Evolutionary conservation across 768 basidiomycete species (phyloP).

Genomic region (Russula foetens): DNA sequence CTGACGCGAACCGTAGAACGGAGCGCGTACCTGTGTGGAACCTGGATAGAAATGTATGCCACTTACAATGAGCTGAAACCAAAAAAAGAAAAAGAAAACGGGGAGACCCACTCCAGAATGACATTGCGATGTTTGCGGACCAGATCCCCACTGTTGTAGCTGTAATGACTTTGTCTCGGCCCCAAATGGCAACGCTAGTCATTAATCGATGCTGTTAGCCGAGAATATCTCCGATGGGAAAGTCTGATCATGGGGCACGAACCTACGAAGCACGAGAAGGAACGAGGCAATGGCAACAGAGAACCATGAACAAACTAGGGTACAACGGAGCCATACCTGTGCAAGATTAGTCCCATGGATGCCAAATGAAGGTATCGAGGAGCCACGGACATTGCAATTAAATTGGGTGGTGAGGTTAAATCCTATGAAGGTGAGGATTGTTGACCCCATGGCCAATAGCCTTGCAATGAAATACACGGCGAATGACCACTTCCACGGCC

Average conservation of each 20-base stretch:
- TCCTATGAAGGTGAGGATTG: slow-evolving; percentile 12
- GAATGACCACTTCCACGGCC: slow-evolving; percentile 20
- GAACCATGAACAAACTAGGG: slow-evolving; percentile 11
- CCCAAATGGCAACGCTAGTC: slow-evolving; percentile 16
- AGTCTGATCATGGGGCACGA: neutral
- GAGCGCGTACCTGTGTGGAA: neutral
- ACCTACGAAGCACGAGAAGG: slow-evolving; percentile 16
- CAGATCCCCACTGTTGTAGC: neutral
- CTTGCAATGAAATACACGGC: slow-evolving; percentile 9
- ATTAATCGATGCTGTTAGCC: neutral
- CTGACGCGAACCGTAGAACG: no score
- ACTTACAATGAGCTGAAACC: neutral
- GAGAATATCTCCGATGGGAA: neutral
- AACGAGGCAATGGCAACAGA: slow-evolving; percentile 15
- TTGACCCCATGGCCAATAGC: slow-evolving; percentile 1
- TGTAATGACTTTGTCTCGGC: slow-evolving; percentile 2
- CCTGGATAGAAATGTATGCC: neutral
- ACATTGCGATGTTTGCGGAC: neutral
- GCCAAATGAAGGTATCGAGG: neutral
- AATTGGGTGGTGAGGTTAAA: slow-evolving; percentile 7
- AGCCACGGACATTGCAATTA: slow-evolving; percentile 13
- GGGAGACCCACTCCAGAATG: slow-evolving; percentile 9
- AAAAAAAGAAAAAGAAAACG: neutral
- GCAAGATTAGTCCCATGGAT: neutral
- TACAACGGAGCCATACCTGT: slow-evolving; percentile 13